These are phyloP conservation scores for Stenogyne calaminthoides DNA, from an alignment of 305 asterid genomes.

Conservation along the genomic window DNA sequence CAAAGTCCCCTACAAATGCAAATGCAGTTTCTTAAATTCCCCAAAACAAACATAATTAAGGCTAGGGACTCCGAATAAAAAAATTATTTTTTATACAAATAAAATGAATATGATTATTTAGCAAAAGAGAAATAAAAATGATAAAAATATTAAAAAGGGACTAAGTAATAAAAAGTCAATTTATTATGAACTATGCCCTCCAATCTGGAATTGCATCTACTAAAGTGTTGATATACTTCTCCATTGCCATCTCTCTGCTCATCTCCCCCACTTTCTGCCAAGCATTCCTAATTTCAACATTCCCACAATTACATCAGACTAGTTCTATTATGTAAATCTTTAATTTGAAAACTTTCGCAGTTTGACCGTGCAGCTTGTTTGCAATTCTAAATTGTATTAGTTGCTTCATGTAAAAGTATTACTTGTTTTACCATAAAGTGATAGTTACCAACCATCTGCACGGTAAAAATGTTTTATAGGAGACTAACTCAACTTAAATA, in stretches of 20 bases:
- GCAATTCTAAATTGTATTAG: too few species aligned
- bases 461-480: too few species aligned
- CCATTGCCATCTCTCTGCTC: constrained; percentile 65
- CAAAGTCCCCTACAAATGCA: too few species aligned
- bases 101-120: not conserved
- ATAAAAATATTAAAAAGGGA: too few species aligned
- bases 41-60: not conserved
- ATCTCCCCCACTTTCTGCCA: constrained; percentile 62
- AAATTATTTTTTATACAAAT: not conserved
- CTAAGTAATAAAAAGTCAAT: not conserved
- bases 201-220: constrained; percentile 48
- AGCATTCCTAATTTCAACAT: constrained; percentile 50
- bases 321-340: too few species aligned
- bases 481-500: too few species aligned
- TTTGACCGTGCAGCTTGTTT: too few species aligned
- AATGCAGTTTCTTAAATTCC: not conserved
- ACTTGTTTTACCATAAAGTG: too few species aligned
- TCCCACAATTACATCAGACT: not conserved
- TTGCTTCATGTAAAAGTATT: too few species aligned
- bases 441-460: too few species aligned
- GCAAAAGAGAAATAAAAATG: not conserved
- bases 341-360: too few species aligned
- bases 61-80: not conserved
- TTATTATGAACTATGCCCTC: constrained; percentile 32
- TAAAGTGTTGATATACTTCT: constrained; percentile 52